Evolutionary conservation across 2,329 filamentous ascomycete genomes (phyloP), one percentile per base, ranked within the genome.

Genomic region (Lecanosticta acicola): DNA sequence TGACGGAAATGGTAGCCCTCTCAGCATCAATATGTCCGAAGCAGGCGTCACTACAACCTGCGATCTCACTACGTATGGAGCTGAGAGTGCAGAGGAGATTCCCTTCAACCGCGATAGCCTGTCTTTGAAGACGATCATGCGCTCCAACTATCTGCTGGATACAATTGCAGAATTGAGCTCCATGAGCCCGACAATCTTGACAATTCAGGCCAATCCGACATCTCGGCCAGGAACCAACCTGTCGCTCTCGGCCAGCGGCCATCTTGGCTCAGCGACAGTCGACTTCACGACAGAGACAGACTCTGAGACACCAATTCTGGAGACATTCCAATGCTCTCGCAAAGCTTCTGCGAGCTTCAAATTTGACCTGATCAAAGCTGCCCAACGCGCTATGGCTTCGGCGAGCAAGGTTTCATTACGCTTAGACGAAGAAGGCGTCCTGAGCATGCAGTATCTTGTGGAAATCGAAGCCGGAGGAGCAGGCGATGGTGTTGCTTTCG

Each of bases 371-470:
- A 76, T 98, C 62, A 89, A 87, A 65, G 85, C 85, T 54, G 90
- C 91, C 0, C 81, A 81, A 37, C 83, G 91, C 54, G 91, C 93
- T n/a, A 97, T 98, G 91, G 82, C 84, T 37, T 80, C 89, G 32
- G 88, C 90, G 3, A 90, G 79, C 60, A 98, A 97, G 68, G 90
- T 97, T 47, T 95, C 89, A 63, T 77, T 98, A 50, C 77, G 93
- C 13, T 84, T 88, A 0, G 93, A 98, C 66, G 76, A 79, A 1
- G 87, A 95, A 63, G 91, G 93, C 0, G 91, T 98, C 21, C 68
- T 98, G 54, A 96, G 87, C 67, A 70, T 97, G 64, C 93, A 98
- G 63, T 96, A 97, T 60, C 93, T 98, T 85, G 84, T 98, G 13
- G 88, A 96, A 63, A 75, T 90, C 34, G 87, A 93, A 51, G 54